phyloP scores from a whole-genome alignment of 805 yeast species.

The Ogataea pignaliae region DNA sequence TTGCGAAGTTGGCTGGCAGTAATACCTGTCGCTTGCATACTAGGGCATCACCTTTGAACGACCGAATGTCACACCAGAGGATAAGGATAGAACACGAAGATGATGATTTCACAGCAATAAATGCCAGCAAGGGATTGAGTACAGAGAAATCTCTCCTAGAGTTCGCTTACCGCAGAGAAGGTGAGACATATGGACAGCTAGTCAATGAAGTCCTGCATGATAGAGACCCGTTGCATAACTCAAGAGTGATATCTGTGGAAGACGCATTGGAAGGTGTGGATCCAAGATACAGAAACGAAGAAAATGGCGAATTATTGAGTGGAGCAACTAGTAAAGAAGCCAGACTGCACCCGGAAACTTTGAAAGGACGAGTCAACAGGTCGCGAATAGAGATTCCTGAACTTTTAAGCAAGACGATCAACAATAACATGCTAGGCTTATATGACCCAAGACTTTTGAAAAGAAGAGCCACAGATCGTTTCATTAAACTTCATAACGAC shows the following conservation, averaged over 20 bases:
- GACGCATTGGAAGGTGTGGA: constrained; percentile 30
- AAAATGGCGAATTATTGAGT: constrained; percentile 27
- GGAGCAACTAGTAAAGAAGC: constrained; percentile 47
- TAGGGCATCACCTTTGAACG: neutral
- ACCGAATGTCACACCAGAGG: constrained; percentile 1
- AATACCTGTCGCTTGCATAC: too few relatives aligned
- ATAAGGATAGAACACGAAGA: constrained; percentile 23
- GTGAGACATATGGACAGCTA: constrained; percentile 40
- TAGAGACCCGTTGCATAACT: constrained; percentile 27
- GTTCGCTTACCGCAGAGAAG: constrained; percentile 33
- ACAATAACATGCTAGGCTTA: constrained; percentile 56
- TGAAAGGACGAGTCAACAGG: constrained; percentile 51
- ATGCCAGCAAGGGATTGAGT: constrained; percentile 17
- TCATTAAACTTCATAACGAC: constrained; percentile 39
- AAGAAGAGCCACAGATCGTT: constrained; percentile 43
- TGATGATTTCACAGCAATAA: constrained; percentile 10
- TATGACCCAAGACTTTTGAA: constrained; percentile 62
- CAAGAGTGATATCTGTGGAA: constrained; percentile 34
- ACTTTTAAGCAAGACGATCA: constrained; percentile 51
- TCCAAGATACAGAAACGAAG: constrained; percentile 28
- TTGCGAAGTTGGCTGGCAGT: too few relatives aligned
- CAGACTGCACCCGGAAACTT: constrained; percentile 54
- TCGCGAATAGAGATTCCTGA: constrained; percentile 52
- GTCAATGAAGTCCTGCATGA: constrained; percentile 35
- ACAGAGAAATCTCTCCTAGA: constrained; percentile 23